Base-by-base conservation (phyloP, 1,139 yeast genomes). In the Meyerozyma carpophila region DNA sequence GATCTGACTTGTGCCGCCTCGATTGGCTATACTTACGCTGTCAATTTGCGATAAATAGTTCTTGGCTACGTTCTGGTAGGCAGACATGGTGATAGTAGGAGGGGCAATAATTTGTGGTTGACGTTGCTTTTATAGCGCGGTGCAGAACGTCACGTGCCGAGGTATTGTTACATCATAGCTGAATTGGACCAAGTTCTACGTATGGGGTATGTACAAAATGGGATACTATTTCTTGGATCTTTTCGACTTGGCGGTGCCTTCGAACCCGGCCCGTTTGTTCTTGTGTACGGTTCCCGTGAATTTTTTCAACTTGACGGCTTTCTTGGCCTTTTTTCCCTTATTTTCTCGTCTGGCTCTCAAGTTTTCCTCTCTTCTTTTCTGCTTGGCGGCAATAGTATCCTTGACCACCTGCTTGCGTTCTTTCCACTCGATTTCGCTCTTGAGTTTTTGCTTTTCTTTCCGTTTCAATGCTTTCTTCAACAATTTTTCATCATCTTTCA, bases 361-460 rank as follows among this genome's bases (percentile, higher is more conserved):
- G 58, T 93, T 93, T 57, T 88, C 95, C 56, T 90, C 96, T 66
- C 96, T 79, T 71, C 93, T 84, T 67, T 87, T 86, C 46, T 78
- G 82, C 55, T 84, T 82, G 13, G 85, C 87, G 40, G 83, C 77
- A 45, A 86, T 84, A 39, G 84, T 82, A 55, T 83, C 87, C 47
- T 79, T 79, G 18, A 93, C 96, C 36, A 76, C 75, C 56, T 84
- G 86, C 63, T 84, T 82, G 55, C 98, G 80, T 44, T 90, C 96
- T 52, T 71, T 77, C 96, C 96, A 89, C 62, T 88, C 94, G 42
- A 81, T 69, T 54, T 86, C 93, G 52, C 94, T 84, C 67, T 80
- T 85, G 57, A 87, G 76, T 67, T 89, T 90, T 60, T 78, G 75
- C 49, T 84, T 79, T 55, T 86, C 95, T 59, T 88, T 87, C 55